phyloP scores from a whole-genome alignment of 768 basidiomycete genomes.

The Vararia minispora region DNA sequence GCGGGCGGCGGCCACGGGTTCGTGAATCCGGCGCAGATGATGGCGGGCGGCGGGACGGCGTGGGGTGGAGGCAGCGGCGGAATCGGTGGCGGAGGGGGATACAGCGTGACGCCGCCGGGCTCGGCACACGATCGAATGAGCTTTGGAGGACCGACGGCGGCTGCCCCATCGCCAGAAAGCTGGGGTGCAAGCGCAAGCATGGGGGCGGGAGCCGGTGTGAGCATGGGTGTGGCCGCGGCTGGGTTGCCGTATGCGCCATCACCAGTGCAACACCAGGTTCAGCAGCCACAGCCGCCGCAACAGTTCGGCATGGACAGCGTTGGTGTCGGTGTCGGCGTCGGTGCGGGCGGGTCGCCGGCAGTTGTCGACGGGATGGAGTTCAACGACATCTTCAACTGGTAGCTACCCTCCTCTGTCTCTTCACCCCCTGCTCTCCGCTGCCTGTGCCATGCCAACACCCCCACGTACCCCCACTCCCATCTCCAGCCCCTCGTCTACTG shows the following conservation, averaged over 20 bases:
- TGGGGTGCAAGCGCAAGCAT: not conserved
- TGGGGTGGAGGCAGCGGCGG: not conserved
- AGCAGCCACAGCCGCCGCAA: no score
- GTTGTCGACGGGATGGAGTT: conserved; percentile 13
- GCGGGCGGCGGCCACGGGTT: conserved; percentile 8
- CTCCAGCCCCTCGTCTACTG: no score
- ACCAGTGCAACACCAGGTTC: no score
- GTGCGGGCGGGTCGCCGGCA: conserved; percentile 9
- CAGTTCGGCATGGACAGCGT: conserved; percentile 4
- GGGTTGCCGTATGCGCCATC: not conserved
- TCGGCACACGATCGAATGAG: conserved; percentile 12
- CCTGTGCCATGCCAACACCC: no score
- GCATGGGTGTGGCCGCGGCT: not conserved
- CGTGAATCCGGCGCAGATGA: conserved; percentile 9
- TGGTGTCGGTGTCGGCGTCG: conserved; percentile 1
- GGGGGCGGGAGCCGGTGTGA: no score
- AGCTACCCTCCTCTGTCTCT: no score
- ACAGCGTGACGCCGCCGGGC: conserved; percentile 12
- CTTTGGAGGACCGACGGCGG: conserved; percentile 6
- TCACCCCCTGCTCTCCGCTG: no score
- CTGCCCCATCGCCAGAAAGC: conserved; percentile 11
- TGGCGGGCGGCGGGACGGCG: conserved; percentile 6
- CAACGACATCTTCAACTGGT: conserved; percentile 12
- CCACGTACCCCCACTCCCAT: no score
- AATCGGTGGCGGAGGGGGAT: conserved; percentile 6